These are phyloP conservation scores for Proliferodiscus dingleyae DNA, from an alignment of 2,329 filamentous ascomycete species.

Conservation along the genomic window DNA sequence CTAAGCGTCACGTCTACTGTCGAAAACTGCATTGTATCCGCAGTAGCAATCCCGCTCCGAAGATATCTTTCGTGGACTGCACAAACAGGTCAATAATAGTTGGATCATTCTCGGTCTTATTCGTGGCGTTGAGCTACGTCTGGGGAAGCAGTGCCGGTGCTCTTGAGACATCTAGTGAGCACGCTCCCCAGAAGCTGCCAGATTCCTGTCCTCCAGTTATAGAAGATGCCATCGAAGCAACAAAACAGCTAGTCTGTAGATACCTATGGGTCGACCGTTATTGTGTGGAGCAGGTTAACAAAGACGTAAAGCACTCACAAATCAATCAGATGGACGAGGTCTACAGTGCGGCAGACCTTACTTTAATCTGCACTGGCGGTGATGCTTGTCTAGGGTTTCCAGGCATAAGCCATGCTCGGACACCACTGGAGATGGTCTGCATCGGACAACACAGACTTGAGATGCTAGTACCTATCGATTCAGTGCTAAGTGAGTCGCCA, in stretches of 20 bases:
- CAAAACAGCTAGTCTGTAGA: slow-evolving; percentile 13
- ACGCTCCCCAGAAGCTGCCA: not conserved
- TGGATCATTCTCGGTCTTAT: too few relatives aligned
- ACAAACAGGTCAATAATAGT: too few relatives aligned
- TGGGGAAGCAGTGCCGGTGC: too few relatives aligned
- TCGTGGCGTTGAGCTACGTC: too few relatives aligned
- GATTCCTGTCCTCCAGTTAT: too few relatives aligned
- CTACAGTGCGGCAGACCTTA: slow-evolving; percentile 7
- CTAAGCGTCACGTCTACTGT: too few relatives aligned
- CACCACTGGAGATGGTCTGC: not conserved
- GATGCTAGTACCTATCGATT: not conserved
- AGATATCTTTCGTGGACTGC: too few relatives aligned
- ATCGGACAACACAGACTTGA: not conserved
- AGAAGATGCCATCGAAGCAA: slow-evolving; percentile 23
- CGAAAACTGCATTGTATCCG: too few relatives aligned
- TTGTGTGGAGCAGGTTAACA: slow-evolving; percentile 22
- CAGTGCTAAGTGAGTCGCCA: not conserved
- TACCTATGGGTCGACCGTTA: slow-evolving; percentile 31
- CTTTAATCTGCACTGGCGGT: slow-evolving; percentile 10
- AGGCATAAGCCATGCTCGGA: slow-evolving; percentile 1
- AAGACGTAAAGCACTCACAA: not conserved
- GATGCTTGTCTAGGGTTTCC: slow-evolving; percentile 11
- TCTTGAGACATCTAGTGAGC: too few relatives aligned
- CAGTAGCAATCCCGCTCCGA: too few relatives aligned
- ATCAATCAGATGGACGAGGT: slow-evolving; percentile 11